Conservation (phyloP, 2,329 filamentous ascomycete genomes). For the Sclerotinia subarctica region DNA sequence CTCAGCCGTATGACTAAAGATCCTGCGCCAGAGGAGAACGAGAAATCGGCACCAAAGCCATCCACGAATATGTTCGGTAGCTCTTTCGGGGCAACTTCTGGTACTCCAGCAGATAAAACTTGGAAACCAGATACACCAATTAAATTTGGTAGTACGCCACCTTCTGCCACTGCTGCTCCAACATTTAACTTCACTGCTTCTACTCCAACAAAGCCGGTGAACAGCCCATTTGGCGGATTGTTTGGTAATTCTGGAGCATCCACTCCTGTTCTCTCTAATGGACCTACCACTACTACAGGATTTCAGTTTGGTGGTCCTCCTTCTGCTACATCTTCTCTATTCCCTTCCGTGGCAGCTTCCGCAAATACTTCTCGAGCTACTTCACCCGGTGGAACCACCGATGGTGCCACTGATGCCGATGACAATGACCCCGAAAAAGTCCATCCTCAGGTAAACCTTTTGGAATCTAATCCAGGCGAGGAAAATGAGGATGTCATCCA, state of each 20-base stretch:
- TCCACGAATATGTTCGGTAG: slow-evolving; percentile 28
- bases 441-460: slow-evolving; percentile 69
- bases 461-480: slow-evolving; percentile 63
- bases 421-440: slow-evolving; percentile 51
- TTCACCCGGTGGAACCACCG: slow-evolving; percentile 36
- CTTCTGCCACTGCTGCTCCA: slow-evolving; percentile 25
- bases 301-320: slow-evolving; percentile 31
- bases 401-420: slow-evolving; percentile 34
- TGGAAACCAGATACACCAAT: slow-evolving; percentile 52
- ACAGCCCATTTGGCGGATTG: slow-evolving; percentile 21
- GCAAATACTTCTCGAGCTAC: slow-evolving; percentile 36
- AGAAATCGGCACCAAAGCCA: slow-evolving; percentile 37
- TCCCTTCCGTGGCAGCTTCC: slow-evolving; percentile 35
- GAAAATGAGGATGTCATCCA: slow-evolving; percentile 69
- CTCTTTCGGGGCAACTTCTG: slow-evolving; percentile 28
- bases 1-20: slow-evolving; percentile 55
- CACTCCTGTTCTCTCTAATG: slow-evolving; percentile 19
- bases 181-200: slow-evolving; percentile 28
- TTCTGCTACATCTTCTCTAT: slow-evolving; percentile 33
- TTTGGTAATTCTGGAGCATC: slow-evolving; percentile 23
- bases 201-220: slow-evolving; percentile 26
- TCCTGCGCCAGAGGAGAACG: slow-evolving; percentile 43
- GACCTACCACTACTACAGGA: slow-evolving; percentile 28
- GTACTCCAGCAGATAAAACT: slow-evolving; percentile 43
- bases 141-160: slow-evolving; percentile 38